Evolutionary conservation across 164 flowering plant genomes (phyloP).

Genomic region (Chimonanthus salicifolius): DNA sequence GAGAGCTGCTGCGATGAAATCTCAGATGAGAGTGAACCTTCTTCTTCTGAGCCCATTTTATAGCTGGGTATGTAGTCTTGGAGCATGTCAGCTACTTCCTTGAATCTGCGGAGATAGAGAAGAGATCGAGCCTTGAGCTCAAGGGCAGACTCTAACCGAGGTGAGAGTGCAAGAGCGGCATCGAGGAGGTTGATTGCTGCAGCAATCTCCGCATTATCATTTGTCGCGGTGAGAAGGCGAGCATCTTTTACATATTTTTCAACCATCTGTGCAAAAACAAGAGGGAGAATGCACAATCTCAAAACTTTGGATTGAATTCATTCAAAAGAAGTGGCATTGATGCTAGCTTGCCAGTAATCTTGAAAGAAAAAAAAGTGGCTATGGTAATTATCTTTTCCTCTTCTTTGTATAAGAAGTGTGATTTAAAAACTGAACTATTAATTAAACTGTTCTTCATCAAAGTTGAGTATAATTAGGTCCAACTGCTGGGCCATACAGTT

Average conservation of each 20-base stretch:
- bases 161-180: conserved; percentile 67
- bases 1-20: conserved; percentile 49
- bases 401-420: too few relatives aligned
- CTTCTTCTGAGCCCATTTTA: conserved; percentile 48
- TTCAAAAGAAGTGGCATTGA: background rate
- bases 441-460: too few relatives aligned
- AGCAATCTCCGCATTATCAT: conserved; percentile 53
- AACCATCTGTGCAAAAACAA: conserved; percentile 47
- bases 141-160: conserved; percentile 65
- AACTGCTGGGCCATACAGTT: too few relatives aligned
- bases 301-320: background rate
- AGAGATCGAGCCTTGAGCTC: conserved; percentile 87
- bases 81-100: conserved; percentile 89
- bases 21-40: conserved; percentile 34
- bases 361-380: background rate
- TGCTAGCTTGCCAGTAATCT: background rate
- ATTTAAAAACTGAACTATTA: too few relatives aligned
- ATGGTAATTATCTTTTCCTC: too few relatives aligned
- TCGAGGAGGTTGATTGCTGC: conserved; percentile 75
- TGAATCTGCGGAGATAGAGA: conserved; percentile 71
- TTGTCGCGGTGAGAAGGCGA: conserved; percentile 48
- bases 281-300: background rate
- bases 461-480: too few relatives aligned
- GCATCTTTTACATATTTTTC: conserved; percentile 81
- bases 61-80: conserved; percentile 90